Percentiles rank a stretch among this genome's conserved stretches.
Evolutionary conservation across 2,329 filamentous ascomycete species (phyloP).

Genomic region (Cytospora mali): DNA sequence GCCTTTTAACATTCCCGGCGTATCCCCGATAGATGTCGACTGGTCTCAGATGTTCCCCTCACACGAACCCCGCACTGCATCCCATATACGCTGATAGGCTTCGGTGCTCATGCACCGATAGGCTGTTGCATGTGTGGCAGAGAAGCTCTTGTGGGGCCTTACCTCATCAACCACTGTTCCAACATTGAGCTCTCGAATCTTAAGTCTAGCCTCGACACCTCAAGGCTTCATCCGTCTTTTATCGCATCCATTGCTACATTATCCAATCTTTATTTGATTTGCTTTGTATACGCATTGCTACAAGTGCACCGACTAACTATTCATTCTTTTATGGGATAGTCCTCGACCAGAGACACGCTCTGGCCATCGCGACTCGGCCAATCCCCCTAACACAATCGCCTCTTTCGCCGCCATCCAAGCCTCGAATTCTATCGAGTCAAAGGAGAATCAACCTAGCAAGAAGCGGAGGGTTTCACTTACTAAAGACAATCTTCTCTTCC

Average conservation of each 20-base stretch:
- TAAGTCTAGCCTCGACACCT: neutral
- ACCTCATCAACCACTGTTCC: neutral
- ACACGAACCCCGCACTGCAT: conserved; percentile 9
- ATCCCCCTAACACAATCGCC: neutral
- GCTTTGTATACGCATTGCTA: conserved; percentile 3
- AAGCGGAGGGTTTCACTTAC: neutral
- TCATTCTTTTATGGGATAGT: conserved; percentile 10
- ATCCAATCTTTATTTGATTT: neutral
- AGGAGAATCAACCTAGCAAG: neutral
- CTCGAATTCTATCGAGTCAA: neutral
- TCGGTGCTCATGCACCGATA: conserved; percentile 4
- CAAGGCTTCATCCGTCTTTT: neutral
- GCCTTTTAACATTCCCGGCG: neutral
- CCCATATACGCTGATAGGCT: neutral
- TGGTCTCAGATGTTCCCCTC: conserved; percentile 1
- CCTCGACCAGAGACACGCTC: neutral
- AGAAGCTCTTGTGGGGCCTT: conserved; percentile 20
- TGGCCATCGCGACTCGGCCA: conserved; percentile 1
- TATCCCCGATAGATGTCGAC: neutral
- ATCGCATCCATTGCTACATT: neutral
- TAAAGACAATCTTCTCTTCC: neutral
- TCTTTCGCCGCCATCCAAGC: neutral
- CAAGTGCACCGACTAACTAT: conserved; percentile 10
- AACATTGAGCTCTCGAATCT: neutral
- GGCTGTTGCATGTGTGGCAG: neutral